Evolutionary conservation across 2,329 filamentous ascomycete genomes (phyloP).

Genomic region (Penicillium vulpinum): DNA sequence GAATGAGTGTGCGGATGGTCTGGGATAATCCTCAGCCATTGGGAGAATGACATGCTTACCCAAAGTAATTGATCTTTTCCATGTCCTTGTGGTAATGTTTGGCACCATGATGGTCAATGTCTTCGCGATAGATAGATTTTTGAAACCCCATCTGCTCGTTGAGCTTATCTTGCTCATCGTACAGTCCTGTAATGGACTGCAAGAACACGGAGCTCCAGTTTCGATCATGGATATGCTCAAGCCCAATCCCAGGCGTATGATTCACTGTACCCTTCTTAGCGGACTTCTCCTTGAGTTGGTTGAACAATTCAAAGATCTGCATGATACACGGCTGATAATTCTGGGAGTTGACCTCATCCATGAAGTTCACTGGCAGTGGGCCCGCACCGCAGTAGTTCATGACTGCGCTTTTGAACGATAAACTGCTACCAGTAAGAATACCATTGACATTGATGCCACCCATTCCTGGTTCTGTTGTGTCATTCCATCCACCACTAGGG

Average conservation of each 20-base stretch:
- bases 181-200: conserved; percentile 34
- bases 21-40: background rate
- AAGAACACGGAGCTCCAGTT: conserved; percentile 34
- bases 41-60: conserved; percentile 27
- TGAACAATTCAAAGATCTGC: conserved; percentile 35
- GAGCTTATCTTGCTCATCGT: conserved; percentile 30
- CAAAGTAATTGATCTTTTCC: conserved; percentile 47
- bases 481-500: conserved; percentile 19
- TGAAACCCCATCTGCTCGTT: conserved; percentile 41
- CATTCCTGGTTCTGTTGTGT: conserved; percentile 26
- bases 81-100: conserved; percentile 34
- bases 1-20: background rate
- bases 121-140: conserved; percentile 31
- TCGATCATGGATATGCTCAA: conserved; percentile 21
- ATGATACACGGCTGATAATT: conserved; percentile 37
- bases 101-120: conserved; percentile 27
- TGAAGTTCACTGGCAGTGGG: conserved; percentile 32
- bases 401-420: conserved; percentile 36
- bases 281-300: conserved; percentile 21
- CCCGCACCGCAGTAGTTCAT: conserved; percentile 34
- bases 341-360: conserved; percentile 29
- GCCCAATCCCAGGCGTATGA: background rate
- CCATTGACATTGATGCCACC: conserved; percentile 34
- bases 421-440: conserved; percentile 30
- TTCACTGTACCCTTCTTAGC: background rate